Base-by-base conservation (phyloP, 140 eudicot species). In the Stevia rebaudiana region DNA sequence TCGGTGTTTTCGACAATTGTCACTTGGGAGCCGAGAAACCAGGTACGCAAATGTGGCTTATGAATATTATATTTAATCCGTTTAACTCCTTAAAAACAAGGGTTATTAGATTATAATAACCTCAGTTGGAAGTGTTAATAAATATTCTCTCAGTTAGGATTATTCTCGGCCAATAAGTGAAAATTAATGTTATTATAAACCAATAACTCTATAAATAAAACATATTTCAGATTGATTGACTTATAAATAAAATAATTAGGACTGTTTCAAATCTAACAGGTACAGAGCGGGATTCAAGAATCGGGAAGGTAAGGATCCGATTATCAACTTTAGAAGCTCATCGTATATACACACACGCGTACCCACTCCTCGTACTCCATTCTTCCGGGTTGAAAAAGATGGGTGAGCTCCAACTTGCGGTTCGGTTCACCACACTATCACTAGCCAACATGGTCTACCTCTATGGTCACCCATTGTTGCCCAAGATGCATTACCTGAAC, bases 351-450 rank as follows among this genome's bases (percentile, higher is more conserved):
- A 79, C 81, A n/a, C 77, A 74, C 35, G 76, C 87, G 3, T 78
- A 82, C 40, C 87, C 87, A 7, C 79, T 82, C 39, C 83, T 82
- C 9, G 84, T 78, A 18, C 76, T 82, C 18, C 87, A 82, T 35
- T 79, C 87, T n/a, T 60, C 81, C 21, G 87, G 87, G 49, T 76
- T 82, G 65, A 82, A 82, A 49, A 82, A 82, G 53, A 78, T 78
- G 83, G 87, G 87, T 8, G 87, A 82, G 70, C 81, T 82, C 70
- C 87, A 82, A 46, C 81, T 82, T 12, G 87, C 87, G 1, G 74
- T 82, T 49, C 78, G 84, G 43, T 82, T 82, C 74, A 82, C 87
- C 24, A 58, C 76, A 10, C 16, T 82, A 50, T 82, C 87, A 6
- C 54, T 82, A 63, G 81, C 84, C 63, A 74, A 82, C 77, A 82